phyloP scores from a whole-genome alignment of 2,329 filamentous ascomycete species.

The Fusarium sp. region DNA sequence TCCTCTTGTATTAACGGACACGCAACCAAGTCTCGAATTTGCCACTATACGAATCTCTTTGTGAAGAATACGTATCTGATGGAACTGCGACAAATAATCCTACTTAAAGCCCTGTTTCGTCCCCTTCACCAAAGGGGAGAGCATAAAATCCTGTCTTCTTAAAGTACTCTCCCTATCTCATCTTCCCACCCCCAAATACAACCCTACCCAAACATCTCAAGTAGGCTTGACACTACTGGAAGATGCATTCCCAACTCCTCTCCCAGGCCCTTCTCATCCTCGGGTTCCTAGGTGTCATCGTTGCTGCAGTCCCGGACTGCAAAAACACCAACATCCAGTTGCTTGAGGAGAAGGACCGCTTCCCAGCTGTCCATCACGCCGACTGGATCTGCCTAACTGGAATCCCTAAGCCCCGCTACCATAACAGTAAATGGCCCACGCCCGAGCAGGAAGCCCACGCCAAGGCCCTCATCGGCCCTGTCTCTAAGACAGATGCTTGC shows the following conservation, averaged over 20 bases:
- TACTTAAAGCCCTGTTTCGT: not conserved
- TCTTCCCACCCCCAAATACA: not conserved
- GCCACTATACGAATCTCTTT: too few species aligned
- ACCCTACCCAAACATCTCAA: not conserved
- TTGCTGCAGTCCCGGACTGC: not conserved
- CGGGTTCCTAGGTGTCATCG: not conserved
- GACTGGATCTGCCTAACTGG: not conserved
- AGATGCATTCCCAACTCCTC: not conserved
- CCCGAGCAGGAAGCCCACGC: not conserved
- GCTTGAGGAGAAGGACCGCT: too few species aligned
- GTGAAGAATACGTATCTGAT: rapidly evolving
- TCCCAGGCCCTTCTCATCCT: not conserved
- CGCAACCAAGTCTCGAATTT: not conserved
- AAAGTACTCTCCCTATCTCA: not conserved
- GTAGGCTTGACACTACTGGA: rapidly evolving
- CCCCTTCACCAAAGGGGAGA: not conserved
- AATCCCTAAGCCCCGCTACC: not conserved
- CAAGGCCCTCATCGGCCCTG: not conserved
- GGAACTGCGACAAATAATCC: rapidly evolving
- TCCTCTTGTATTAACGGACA: not conserved
- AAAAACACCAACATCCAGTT: too few species aligned
- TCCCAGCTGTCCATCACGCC: not conserved
- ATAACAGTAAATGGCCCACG: not conserved
- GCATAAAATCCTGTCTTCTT: rapidly evolving
- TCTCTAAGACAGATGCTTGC: not conserved